Conservation (phyloP, 306 rosid species). For the Hippophae rhamnoides region DNA sequence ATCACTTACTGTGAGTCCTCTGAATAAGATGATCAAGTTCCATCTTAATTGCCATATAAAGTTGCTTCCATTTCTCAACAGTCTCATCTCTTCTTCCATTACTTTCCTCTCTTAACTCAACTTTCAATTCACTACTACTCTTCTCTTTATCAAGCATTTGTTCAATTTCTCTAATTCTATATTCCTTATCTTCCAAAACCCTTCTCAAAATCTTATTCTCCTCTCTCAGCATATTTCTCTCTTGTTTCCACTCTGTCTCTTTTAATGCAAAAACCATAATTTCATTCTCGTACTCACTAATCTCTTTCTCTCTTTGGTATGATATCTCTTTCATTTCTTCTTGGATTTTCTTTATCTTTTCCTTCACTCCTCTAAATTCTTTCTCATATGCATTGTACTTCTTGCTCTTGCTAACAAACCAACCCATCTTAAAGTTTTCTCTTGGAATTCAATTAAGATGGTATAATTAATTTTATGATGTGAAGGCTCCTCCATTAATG, state of each 20-base stretch:
- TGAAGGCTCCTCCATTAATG: conserved; percentile 12
- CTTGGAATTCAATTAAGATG: too few relatives aligned
- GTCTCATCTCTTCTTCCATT: conserved; percentile 75
- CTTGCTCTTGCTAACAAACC: conserved; percentile 30
- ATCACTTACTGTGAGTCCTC: conserved; percentile 51
- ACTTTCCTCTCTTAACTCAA: conserved; percentile 64
- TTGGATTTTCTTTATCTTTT: conserved; percentile 42
- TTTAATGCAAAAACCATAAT: conserved; percentile 61
- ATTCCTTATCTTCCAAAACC: conserved; percentile 53
- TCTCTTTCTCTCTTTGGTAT: conserved; percentile 54
- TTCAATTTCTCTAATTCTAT: conserved; percentile 38
- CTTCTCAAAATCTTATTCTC: conserved; percentile 61
- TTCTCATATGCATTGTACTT: conserved; percentile 24
- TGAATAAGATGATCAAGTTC: conserved; percentile 94
- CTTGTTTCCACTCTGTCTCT: conserved; percentile 85
- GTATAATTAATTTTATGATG: background rate
- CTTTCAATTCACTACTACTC: conserved; percentile 15
- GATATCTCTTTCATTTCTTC: conserved; percentile 54
- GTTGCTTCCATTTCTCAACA: conserved; percentile 91
- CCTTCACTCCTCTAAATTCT: conserved; percentile 33
- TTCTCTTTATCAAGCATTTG: conserved; percentile 9
- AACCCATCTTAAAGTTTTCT: conserved; percentile 41
- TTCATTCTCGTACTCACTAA: conserved; percentile 49
- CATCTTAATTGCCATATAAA: conserved; percentile 70
- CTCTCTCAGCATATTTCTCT: conserved; percentile 60